A percentile compares a stretch with the other conserved stretches of the same genome.
Conservation (phyloP, 1,284 basidiomycete genomes). For the Calocybe gambosa region DNA sequence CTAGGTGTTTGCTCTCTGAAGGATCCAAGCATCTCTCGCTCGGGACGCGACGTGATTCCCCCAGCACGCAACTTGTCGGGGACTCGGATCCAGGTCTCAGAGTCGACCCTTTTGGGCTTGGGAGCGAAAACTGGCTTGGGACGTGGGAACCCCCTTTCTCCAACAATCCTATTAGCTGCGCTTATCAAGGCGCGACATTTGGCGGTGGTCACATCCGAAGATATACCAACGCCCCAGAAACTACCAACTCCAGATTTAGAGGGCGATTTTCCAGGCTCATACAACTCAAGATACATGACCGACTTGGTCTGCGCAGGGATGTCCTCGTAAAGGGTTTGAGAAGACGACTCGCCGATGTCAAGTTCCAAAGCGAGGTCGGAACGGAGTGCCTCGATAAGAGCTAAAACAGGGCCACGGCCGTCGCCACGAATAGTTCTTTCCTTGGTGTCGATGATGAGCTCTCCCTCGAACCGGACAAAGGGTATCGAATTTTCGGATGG, state of each 20-base stretch:
- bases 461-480: slow-evolving; percentile 62
- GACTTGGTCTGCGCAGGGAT: slow-evolving; percentile 49
- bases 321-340: slow-evolving; percentile 71
- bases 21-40: slow-evolving; percentile 11
- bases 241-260: slow-evolving; percentile 44
- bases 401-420: slow-evolving; percentile 81
- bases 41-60: slow-evolving; percentile 12
- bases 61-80: slow-evolving; percentile 23
- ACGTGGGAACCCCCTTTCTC: slow-evolving; percentile 42
- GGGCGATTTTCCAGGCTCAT: slow-evolving; percentile 42
- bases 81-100: slow-evolving; percentile 21
- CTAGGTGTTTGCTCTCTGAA: slow-evolving; percentile 11
- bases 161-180: slow-evolving; percentile 64
- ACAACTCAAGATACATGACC: slow-evolving; percentile 81
- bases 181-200: slow-evolving; percentile 80
- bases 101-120: slow-evolving; percentile 7
- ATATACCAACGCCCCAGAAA: slow-evolving; percentile 82
- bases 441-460: slow-evolving; percentile 65
- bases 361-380: slow-evolving; percentile 67
- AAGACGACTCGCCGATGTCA: slow-evolving; percentile 73
- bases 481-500: slow-evolving; percentile 35
- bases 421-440: slow-evolving; percentile 67
- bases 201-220: slow-evolving; percentile 76
- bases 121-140: slow-evolving; percentile 17
- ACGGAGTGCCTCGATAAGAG: slow-evolving; percentile 76